Base-by-base conservation (phyloP, 1,284 basidiomycete species). In the Tausonia pullulans region DNA sequence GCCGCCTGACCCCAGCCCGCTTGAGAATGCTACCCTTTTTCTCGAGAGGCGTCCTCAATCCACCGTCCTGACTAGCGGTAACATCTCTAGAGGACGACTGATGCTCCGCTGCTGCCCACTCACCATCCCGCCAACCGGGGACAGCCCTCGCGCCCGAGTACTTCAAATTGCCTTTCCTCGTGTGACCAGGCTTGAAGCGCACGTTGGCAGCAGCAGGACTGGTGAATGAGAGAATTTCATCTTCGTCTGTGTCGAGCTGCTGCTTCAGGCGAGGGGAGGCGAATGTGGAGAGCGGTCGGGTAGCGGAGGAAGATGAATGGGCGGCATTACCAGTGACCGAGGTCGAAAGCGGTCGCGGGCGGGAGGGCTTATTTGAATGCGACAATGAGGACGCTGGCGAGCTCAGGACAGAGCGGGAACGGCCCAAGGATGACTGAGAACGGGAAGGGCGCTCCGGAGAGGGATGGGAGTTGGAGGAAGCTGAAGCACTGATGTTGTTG, bases 91-190 rank as follows among this genome's bases (percentile, higher is more conserved):
- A 27, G 27, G 27, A 27, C 27, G 27, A 27, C 27, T 27, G 27
- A 27, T 27, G 27, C 27, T 27, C 53, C 27, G 39, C 53, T 2
- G 39, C 39, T 55, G 39, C 53, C 58, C 58, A 60, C 50, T 40
- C 14, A 2, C 50, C 58, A 13, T 60, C 58, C 41, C 58, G 16
- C 27, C 46, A 60, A 0, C 58, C 58, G n/a, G 46, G 27, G 27
- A 27, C 46, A 10, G 50, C 58, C n/a, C 58, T 60, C 27, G 58
- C 58, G 8, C 45, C 58, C n/a, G 58, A 60, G 41, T 49, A 60
- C 48, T 60, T 60, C 45, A 60, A 49, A 40, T 48, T 60, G 14
- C 50, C 58, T 39, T 60, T 60, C 58, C 58, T 60, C 8, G 43
- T 39, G 13, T 60, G 58, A 0, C 58, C 58, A 5, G 39, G 14